A percentile compares a stretch with the other conserved stretches of the same genome.
Conservation (phyloP, 192 early-diverging fungal species). For the Endogone sp. region DNA sequence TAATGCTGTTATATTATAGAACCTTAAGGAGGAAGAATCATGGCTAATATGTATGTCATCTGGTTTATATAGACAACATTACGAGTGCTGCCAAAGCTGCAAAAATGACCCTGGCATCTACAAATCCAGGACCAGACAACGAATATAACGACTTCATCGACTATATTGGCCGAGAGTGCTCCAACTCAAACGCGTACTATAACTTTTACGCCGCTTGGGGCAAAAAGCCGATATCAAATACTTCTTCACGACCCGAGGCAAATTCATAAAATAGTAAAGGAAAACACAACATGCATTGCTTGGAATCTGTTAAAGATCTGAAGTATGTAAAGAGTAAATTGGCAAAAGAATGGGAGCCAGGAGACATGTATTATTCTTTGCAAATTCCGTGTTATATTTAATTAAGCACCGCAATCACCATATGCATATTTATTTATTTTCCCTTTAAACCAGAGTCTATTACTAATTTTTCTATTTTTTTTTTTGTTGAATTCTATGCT, state of each 20-base stretch:
- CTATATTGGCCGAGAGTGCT: background rate
- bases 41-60: background rate
- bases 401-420: too few relatives aligned
- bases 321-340: too few relatives aligned
- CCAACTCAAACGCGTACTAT: background rate
- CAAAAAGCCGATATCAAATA: background rate
- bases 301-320: too few relatives aligned
- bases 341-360: too few relatives aligned
- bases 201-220: background rate
- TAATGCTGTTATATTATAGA: background rate
- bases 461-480: too few relatives aligned
- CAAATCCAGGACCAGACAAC: background rate
- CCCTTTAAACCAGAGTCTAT: too few relatives aligned
- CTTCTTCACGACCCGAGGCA: background rate
- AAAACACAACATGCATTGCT: too few relatives aligned
- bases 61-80: background rate
- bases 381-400: too few relatives aligned
- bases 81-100: background rate
- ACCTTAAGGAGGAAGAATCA: background rate
- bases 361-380: too few relatives aligned
- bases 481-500: too few relatives aligned
- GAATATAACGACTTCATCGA: background rate
- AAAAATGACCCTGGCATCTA: background rate
- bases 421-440: too few relatives aligned
- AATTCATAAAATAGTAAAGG: background rate